Base-by-base conservation (phyloP, 1,284 basidiomycete genomes). In the Tilletia indica region DNA sequence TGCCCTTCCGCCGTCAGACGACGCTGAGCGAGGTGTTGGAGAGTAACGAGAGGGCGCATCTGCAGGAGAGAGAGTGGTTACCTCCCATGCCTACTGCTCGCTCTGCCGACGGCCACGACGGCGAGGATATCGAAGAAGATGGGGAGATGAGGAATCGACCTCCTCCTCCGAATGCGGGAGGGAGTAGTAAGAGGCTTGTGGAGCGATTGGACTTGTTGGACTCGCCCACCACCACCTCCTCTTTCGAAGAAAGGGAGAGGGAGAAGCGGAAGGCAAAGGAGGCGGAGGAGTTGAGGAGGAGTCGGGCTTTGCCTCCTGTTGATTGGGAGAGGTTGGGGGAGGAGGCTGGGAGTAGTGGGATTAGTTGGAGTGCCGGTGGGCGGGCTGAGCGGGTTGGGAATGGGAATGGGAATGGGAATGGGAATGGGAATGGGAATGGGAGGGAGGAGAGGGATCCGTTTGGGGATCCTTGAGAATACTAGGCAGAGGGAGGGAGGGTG, bases 21-120 rank as follows among this genome's bases (percentile, higher is more conserved):
- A 54, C 51, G 1, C 51, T 54, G 51, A 54, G 51, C 51, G 51
- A 54, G 21, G 11, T 54, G 16, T 54, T 54, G 51, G 51, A 54
- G 12, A 54, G 51, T 19, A 54, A 54, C 21, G 51, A 54, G 21
- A 11, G 51, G 6, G 51, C 51, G 19, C 51, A 54, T 54, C 16
- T 54, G 6, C 16, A 54, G 51, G 51, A 54, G 51, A 11, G 51
- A 8, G 51, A 54, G 11, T 54, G 51, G 51, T 54, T 54, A 3
- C 11, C 51, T 1, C 19, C 51, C 3, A 25, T 19, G 19, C 21
- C 51, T 54, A 8, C 16, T 16, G 51, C 51, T 9, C 16, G 19
- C 12, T 48, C 47, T 48, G 47, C 47, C 11, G 47, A 48, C 11
- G n/a, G 12, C 47, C 47, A 31, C 25, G 25, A 31, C 25, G 25